phyloP scores from a whole-genome alignment of 164 flowering plant genomes.

The Litsea cubeba region DNA sequence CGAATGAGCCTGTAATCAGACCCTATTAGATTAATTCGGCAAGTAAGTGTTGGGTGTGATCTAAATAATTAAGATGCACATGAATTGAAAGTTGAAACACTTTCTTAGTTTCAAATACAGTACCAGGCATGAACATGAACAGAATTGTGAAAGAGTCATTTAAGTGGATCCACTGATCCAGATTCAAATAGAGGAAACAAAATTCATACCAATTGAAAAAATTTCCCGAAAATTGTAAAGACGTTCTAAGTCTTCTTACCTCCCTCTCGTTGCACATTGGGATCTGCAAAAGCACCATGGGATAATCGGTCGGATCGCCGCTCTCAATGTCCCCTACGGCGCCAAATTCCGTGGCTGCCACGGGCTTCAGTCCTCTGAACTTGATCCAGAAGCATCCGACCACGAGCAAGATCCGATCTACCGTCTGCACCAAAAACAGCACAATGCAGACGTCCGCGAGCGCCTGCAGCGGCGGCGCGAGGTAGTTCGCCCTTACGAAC shows the following conservation, averaged over 20 bases:
- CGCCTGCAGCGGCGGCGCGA: slow-evolving; percentile 79
- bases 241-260: slow-evolving; percentile 78
- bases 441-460: slow-evolving; percentile 68
- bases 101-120: background rate
- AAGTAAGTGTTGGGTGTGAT: no score
- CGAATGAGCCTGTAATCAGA: no score
- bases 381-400: slow-evolving; percentile 87
- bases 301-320: slow-evolving; percentile 46
- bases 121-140: background rate
- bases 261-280: slow-evolving; percentile 99
- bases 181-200: background rate
- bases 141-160: background rate
- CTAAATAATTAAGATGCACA: no score
- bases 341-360: slow-evolving; percentile 32
- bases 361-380: slow-evolving; percentile 56
- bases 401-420: slow-evolving; percentile 72
- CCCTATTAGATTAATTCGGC: no score
- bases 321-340: slow-evolving; percentile 24
- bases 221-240: background rate
- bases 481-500: slow-evolving; percentile 46
- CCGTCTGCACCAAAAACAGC: slow-evolving; percentile 76
- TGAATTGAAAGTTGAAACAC: no score
- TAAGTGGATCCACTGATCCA: background rate
- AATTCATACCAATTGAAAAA: no score
- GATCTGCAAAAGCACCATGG: slow-evolving; percentile 90